A percentile compares a stretch with the other conserved stretches of the same genome.
phyloP scores from a whole-genome alignment of 164 flowering plant genomes.

The Aristolochia fimbriata region DNA sequence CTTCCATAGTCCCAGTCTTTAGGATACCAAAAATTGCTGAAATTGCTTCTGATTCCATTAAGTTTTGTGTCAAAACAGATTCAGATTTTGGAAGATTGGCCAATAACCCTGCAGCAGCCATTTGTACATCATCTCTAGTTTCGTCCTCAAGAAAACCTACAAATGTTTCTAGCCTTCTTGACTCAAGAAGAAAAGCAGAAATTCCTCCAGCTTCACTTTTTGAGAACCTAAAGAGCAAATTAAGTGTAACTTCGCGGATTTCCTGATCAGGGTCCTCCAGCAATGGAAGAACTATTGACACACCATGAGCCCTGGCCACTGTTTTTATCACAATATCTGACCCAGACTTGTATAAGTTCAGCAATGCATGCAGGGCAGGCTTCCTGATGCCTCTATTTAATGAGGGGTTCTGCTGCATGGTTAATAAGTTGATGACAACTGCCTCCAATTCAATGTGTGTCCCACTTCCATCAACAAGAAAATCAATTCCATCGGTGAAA shows the following conservation, averaged over 20 bases:
- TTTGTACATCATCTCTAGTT: constrained; percentile 28
- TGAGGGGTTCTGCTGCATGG: constrained; percentile 29
- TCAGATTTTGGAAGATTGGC: constrained; percentile 54
- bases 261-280: constrained; percentile 51
- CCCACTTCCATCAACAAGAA: constrained; percentile 40
- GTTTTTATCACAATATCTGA: constrained; percentile 36
- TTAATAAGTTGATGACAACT: constrained; percentile 27
- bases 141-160: constrained; percentile 51
- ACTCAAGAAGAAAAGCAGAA: constrained; percentile 49
- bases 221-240: constrained; percentile 47
- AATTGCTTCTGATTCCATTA: constrained; percentile 38
- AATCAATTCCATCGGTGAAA: constrained; percentile 42
- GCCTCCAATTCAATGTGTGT: constrained; percentile 34
- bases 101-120: constrained; percentile 55
- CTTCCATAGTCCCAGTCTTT: constrained; percentile 4
- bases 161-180: constrained; percentile 41
- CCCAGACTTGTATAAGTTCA: constrained; percentile 42
- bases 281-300: constrained; percentile 43
- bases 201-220: constrained; percentile 45
- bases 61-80: constrained; percentile 25
- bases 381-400: constrained; percentile 22
- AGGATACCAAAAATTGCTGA: background rate
- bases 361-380: constrained; percentile 42
- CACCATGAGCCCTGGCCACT: constrained; percentile 36
- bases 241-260: constrained; percentile 38